These are phyloP conservation scores for Fusarium equiseti DNA, from an alignment of 2,329 filamentous ascomycete genomes.

Conservation along the genomic window DNA sequence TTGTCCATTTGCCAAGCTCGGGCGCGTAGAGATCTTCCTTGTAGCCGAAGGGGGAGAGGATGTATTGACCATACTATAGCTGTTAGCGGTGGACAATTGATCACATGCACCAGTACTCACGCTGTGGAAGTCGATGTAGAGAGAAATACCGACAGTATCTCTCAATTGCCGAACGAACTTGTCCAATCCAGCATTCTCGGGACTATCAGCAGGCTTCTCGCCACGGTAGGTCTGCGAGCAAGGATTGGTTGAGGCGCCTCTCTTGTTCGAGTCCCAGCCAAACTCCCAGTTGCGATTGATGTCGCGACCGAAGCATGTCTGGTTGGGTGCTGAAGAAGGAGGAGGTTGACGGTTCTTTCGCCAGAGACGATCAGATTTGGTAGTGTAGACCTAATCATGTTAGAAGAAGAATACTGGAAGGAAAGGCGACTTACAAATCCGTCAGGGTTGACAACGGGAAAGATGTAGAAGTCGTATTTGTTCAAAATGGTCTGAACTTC, in stretches of 20 bases:
- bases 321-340: slow-evolving; percentile 34
- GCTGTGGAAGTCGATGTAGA: slow-evolving; percentile 62
- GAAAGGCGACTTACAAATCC: slow-evolving; percentile 43
- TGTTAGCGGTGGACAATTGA: not conserved
- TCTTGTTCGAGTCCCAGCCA: slow-evolving; percentile 58
- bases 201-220: slow-evolving; percentile 55
- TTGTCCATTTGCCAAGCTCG: slow-evolving; percentile 55
- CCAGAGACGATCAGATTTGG: slow-evolving; percentile 62
- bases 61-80: slow-evolving; percentile 57
- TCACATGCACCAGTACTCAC: not conserved
- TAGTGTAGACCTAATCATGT: slow-evolving; percentile 55
- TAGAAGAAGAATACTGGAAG: not conserved
- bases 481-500: slow-evolving; percentile 60
- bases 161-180: slow-evolving; percentile 50
- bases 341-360: slow-evolving; percentile 63
- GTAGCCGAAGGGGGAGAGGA: slow-evolving; percentile 61
- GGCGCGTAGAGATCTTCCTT: slow-evolving; percentile 56
- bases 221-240: slow-evolving; percentile 62
- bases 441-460: slow-evolving; percentile 63
- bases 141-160: slow-evolving; percentile 53
- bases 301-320: slow-evolving; percentile 62
- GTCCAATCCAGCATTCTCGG: slow-evolving; percentile 61
- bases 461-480: slow-evolving; percentile 69
- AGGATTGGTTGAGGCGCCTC: slow-evolving; percentile 61
- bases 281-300: slow-evolving; percentile 68